Conservation (phyloP, 306 rosid genomes). For the Urtica urens region DNA sequence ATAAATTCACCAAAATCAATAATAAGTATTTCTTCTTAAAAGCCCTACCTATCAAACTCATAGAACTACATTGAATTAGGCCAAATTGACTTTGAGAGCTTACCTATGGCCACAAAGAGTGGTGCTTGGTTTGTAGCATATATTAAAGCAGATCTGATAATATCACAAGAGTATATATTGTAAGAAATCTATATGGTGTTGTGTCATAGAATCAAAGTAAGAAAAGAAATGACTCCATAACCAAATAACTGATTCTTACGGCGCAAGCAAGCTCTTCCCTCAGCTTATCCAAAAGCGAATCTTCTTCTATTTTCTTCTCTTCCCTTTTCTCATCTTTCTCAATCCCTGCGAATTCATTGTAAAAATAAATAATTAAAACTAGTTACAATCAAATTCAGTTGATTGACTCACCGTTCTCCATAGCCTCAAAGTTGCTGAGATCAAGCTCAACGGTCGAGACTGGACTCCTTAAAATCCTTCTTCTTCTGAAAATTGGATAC, state of each 20-base stretch:
- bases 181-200: background rate
- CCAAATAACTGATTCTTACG: conserved; percentile 30
- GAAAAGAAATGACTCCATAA: too few relatives aligned
- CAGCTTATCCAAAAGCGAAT: conserved; percentile 69
- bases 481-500: conserved; percentile 61
- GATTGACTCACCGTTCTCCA: conserved; percentile 51
- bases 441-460: conserved; percentile 45
- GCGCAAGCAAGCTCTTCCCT: conserved; percentile 96
- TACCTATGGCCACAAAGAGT: conserved; percentile 99
- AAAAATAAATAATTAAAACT: background rate
- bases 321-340: conserved; percentile 38
- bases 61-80: background rate
- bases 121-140: conserved; percentile 91
- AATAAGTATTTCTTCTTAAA: too few relatives aligned
- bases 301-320: background rate
- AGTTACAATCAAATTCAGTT: background rate
- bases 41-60: too few relatives aligned
- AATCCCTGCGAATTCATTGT: conserved; percentile 23
- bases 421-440: conserved; percentile 53
- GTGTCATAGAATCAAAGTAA: background rate
- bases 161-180: too few relatives aligned
- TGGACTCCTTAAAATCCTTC: conserved; percentile 49
- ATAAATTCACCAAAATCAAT: background rate
- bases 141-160: conserved; percentile 87
- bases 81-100: conserved; percentile 7